Percentiles rank a stretch among this genome's conserved stretches.
These are phyloP conservation scores for Coemansia sp. DNA, from an alignment of 192 early-diverging fungal genomes.

Conservation along the genomic window DNA sequence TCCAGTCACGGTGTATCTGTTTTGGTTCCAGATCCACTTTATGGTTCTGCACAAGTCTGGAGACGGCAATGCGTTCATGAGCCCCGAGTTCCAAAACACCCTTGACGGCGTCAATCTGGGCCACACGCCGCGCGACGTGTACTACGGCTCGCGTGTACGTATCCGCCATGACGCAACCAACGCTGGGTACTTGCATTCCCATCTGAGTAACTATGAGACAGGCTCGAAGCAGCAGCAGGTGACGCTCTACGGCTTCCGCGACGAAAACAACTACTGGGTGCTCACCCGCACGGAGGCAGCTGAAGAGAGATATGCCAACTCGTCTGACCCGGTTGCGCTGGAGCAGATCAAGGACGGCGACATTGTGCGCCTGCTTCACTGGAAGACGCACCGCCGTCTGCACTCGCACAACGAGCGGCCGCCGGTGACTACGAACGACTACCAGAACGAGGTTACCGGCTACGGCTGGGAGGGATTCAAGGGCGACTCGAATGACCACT, in stretches of 20 bases:
- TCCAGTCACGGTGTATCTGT: slow-evolving; percentile 76
- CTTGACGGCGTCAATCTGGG: slow-evolving; percentile 63
- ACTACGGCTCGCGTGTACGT: slow-evolving; percentile 49
- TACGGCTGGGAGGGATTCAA: slow-evolving; percentile 71
- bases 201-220: slow-evolving; percentile 65
- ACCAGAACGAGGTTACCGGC: slow-evolving; percentile 72
- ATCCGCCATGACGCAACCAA: slow-evolving; percentile 56
- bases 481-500: slow-evolving; percentile 93
- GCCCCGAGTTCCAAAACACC: slow-evolving; percentile 81
- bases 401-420: slow-evolving; percentile 72
- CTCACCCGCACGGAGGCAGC: slow-evolving; percentile 48
- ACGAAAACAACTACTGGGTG: slow-evolving; percentile 84
- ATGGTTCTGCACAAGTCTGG: slow-evolving; percentile 71
- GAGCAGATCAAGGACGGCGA: slow-evolving; percentile 66
- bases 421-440: slow-evolving; percentile 68
- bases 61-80: slow-evolving; percentile 93
- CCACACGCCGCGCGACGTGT: slow-evolving; percentile 51
- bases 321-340: slow-evolving; percentile 34
- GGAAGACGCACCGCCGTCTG: slow-evolving; percentile 61
- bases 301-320: slow-evolving; percentile 33
- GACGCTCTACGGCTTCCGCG: slow-evolving; percentile 75
- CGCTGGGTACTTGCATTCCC: slow-evolving; percentile 57
- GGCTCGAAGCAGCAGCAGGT: slow-evolving; percentile 79
- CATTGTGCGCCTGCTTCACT: slow-evolving; percentile 74
- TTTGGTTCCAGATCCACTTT: slow-evolving; percentile 91